Evolutionary conservation across 192 early-diverging fungal genomes (phyloP), one percentile per base, ranked within the genome.

Genomic region (Podila epigama): DNA sequence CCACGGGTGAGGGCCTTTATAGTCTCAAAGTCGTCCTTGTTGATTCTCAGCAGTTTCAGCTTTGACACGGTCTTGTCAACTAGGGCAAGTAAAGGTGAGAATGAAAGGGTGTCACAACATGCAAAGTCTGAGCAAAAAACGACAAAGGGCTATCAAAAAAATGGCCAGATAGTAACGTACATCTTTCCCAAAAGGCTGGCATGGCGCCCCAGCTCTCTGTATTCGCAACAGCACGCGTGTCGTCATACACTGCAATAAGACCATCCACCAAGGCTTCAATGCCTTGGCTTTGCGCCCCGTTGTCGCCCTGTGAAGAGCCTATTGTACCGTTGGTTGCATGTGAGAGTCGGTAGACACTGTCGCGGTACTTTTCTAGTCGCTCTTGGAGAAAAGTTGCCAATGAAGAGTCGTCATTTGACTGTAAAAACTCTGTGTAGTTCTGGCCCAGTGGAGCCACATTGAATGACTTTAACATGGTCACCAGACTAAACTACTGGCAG

Each of bases 1-100:
- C 92, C 92, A 20, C 86, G 89, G 29, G 92, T 89, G 10, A 93
- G 68, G 7, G 89, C 90, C 77, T 93, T 91, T 20, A 93, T 77
- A 18, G 86, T 81, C 56, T 90, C 89, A 87, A 93, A 93, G 75
- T 93, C 91, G 39, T 91, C 80, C 41, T 86, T 87, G 66, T 92
- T 93, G 35, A 93, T 68, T 35, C 88, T 81, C 32, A 87, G 67
- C 37, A 29, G 53, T 65, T 78, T 90, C 22, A 82, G 44, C 29
- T 53, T 66, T 20, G 59, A 56, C 4, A 77, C 73, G 16, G 56
- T 77, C 56, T 68, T 77, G 4, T 77, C 73, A 32, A 77, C 73
- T 77, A 34, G n/a, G 42, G 11, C 12, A 31, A 65, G 42, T 3
- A 36, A 20, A 11, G 40, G 16, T 32, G 12, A 51, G 31, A 3